A percentile compares a stretch with the other conserved stretches of the same genome.
Evolutionary conservation across 2,329 filamentous ascomycete genomes (phyloP).

Genomic region (Trichoderma sp.): DNA sequence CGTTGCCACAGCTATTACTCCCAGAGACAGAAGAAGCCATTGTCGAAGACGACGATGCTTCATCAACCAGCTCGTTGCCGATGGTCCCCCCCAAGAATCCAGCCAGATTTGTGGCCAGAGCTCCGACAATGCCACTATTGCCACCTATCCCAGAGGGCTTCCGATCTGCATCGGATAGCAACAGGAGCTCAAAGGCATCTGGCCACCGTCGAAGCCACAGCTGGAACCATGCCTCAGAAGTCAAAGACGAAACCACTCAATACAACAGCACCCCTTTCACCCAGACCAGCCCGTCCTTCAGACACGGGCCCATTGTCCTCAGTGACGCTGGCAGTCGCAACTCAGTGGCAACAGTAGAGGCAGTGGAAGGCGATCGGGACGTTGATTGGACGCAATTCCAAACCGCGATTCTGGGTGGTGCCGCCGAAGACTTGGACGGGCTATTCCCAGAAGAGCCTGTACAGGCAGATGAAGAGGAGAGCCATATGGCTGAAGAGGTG

Average conservation of each 20-base stretch:
- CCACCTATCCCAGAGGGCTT: slow-evolving; percentile 29
- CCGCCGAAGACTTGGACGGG: slow-evolving; percentile 44
- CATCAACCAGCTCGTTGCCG: not conserved
- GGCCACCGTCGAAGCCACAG: slow-evolving; percentile 14
- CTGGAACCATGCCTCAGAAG: slow-evolving; percentile 32
- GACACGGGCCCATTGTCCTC: slow-evolving; percentile 56
- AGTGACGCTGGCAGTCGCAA: slow-evolving; percentile 39
- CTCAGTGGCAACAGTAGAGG: not conserved
- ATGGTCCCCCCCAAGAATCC: slow-evolving; percentile 25
- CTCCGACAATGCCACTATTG: slow-evolving; percentile 19
- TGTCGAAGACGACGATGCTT: slow-evolving; percentile 16
- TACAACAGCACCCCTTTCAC: slow-evolving; percentile 49
- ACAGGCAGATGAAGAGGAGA: slow-evolving; percentile 40
- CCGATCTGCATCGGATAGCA: slow-evolving; percentile 20
- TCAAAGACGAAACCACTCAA: slow-evolving; percentile 45
- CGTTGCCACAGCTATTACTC: not conserved
- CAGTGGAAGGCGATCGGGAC: slow-evolving; percentile 42
- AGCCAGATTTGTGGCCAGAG: slow-evolving; percentile 20
- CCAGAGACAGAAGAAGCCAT: not conserved
- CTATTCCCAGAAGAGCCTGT: slow-evolving; percentile 26
- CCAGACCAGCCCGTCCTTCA: slow-evolving; percentile 46
- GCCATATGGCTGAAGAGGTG: slow-evolving; percentile 42
- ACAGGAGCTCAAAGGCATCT: slow-evolving; percentile 7
- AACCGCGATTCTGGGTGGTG: slow-evolving; percentile 60
- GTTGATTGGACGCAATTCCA: slow-evolving; percentile 65